Conservation (phyloP, 148 eudicot species). For the Vaccinium darrowii region DNA sequence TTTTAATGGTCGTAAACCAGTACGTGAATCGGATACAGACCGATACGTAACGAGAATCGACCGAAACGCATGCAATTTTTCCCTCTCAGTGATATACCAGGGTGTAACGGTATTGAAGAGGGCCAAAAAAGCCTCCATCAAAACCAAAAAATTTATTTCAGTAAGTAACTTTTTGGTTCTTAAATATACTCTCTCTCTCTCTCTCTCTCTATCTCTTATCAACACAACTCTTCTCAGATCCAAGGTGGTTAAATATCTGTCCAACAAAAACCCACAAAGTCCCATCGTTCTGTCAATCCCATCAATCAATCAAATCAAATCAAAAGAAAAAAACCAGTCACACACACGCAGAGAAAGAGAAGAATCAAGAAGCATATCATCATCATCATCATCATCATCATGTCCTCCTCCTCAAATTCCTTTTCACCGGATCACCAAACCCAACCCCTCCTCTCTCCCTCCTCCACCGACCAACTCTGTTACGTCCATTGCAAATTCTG, state of each 20-base stretch:
- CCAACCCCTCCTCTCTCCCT: background rate
- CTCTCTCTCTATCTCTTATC: background rate
- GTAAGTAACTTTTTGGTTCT: too few relatives aligned
- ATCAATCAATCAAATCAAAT: conserved; percentile 51
- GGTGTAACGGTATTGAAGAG: too few relatives aligned
- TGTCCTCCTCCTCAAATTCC: conserved; percentile 41
- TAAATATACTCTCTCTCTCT: background rate
- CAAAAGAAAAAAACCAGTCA: conserved; percentile 9
- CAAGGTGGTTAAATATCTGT: conserved; percentile 46
- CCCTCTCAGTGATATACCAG: too few relatives aligned
- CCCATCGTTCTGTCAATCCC: conserved; percentile 41
- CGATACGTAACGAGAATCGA: too few relatives aligned
- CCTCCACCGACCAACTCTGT: conserved; percentile 85
- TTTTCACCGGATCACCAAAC: conserved; percentile 62
- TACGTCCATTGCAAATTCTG: conserved; percentile 85
- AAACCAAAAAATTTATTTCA: too few relatives aligned
- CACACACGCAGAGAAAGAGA: background rate
- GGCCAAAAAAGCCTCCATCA: too few relatives aligned
- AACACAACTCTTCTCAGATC: conserved; percentile 39
- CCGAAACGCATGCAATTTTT: too few relatives aligned
- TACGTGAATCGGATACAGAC: too few relatives aligned
- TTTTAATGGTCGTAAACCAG: too few relatives aligned
- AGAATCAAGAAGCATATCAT: background rate
- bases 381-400: background rate
- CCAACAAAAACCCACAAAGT: conserved; percentile 33